Conservation (phyloP, 441 rosid species). For the Viola pubescens region DNA sequence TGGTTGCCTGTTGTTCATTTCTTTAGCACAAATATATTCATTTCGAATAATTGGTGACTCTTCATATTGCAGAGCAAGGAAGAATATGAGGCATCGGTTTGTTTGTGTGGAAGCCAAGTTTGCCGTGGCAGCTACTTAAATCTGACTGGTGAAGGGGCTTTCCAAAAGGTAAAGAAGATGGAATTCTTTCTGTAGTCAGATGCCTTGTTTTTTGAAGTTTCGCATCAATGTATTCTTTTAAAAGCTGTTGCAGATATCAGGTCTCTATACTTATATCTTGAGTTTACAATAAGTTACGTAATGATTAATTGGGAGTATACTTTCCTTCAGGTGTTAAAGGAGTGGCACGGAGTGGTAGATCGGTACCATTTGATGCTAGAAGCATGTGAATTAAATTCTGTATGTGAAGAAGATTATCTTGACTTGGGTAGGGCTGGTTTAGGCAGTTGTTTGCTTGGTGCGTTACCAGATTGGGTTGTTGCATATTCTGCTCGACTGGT, state of each 20-base stretch:
- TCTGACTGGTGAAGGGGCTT: constrained; percentile 99
- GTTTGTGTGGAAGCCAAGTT: constrained; percentile 99
- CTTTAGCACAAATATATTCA: background rate
- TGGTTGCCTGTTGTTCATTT: constrained; percentile 19
- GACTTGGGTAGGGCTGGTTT: constrained; percentile 97
- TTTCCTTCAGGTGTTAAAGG: constrained; percentile 64
- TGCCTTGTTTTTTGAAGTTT: background rate
- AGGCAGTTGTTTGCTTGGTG: constrained; percentile 98
- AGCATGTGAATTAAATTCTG: constrained; percentile 79
- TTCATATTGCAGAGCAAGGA: constrained; percentile 77
- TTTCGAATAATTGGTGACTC: constrained; percentile 22
- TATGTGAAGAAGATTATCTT: constrained; percentile 91
- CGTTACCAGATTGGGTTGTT: constrained; percentile 91
- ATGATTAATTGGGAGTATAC: background rate
- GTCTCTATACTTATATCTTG: too few species aligned
- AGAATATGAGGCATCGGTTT: constrained; percentile 99
- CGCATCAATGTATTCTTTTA: background rate
- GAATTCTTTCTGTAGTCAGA: background rate
- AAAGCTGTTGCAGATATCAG: background rate
- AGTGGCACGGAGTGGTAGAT: constrained; percentile 88
- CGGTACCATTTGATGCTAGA: constrained; percentile 84
- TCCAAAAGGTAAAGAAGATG: constrained; percentile 58
- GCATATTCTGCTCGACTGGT: constrained; percentile 97
- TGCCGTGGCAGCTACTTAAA: constrained; percentile 99
- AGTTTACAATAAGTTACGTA: background rate